phyloP scores from a whole-genome alignment of 768 basidiomycete genomes.

The Suillus fuscotomentosus region DNA sequence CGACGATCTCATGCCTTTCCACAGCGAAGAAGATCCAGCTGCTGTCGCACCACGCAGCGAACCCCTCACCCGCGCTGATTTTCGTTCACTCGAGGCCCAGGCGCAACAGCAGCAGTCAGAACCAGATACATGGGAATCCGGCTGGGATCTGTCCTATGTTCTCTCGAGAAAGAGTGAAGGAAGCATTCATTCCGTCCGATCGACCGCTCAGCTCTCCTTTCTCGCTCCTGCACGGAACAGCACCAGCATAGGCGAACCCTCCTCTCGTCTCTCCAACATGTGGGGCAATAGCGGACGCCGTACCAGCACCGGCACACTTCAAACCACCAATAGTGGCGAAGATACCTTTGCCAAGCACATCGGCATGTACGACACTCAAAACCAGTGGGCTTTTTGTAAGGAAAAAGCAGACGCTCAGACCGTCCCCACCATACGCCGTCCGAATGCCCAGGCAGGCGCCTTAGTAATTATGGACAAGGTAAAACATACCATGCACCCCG shows the following conservation, averaged over 20 bases:
- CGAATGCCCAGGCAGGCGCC: slow-evolving; percentile 14
- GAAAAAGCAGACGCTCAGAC: slow-evolving; percentile 43
- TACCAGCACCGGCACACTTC: slow-evolving; percentile 34
- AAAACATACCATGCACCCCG: slow-evolving; percentile 19
- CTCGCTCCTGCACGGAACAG: slow-evolving; percentile 15
- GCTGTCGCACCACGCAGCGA: slow-evolving; percentile 48
- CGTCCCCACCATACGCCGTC: slow-evolving; percentile 18
- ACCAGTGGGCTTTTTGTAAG: slow-evolving; percentile 59
- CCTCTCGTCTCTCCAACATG: slow-evolving; percentile 5
- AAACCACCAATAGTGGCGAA: slow-evolving; percentile 26
- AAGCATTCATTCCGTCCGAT: slow-evolving; percentile 31
- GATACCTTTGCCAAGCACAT: slow-evolving; percentile 41
- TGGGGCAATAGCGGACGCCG: slow-evolving; percentile 13
- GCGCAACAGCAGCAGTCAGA: slow-evolving; percentile 22
- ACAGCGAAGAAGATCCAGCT: slow-evolving; percentile 18
- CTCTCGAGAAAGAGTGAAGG: slow-evolving; percentile 34
- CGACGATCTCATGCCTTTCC: slow-evolving; percentile 36
- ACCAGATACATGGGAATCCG: slow-evolving; percentile 17
- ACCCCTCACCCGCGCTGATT: slow-evolving; percentile 42
- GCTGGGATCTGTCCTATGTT: slow-evolving; percentile 46
- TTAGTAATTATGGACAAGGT: slow-evolving; percentile 14
- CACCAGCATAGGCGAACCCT: slow-evolving; percentile 10
- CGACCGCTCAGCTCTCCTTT: slow-evolving; percentile 28
- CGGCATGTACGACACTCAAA: slow-evolving; percentile 40
- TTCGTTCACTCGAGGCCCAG: slow-evolving; percentile 50